A percentile compares a stretch with the other conserved stretches of the same genome.
Evolutionary conservation across 176 grass and related monocot genomes (phyloP).

Genomic region (Carex kokanica): DNA sequence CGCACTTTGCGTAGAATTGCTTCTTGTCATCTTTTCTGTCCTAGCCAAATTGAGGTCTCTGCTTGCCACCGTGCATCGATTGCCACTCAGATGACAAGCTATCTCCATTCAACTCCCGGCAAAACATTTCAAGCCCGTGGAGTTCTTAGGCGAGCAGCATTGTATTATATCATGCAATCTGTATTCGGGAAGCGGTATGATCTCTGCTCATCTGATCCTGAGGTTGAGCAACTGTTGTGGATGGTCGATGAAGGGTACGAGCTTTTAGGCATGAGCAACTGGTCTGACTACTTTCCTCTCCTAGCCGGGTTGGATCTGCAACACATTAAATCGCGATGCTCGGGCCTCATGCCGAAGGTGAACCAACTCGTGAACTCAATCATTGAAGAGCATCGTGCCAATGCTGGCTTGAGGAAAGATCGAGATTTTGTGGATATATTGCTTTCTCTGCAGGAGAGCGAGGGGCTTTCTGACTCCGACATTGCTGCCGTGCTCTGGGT

Average conservation of each 20-base stretch:
- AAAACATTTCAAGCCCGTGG: slow-evolving; percentile 39
- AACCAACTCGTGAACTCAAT: slow-evolving; percentile 58
- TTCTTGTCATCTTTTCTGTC: slow-evolving; percentile 59
- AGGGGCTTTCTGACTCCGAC: slow-evolving; percentile 59
- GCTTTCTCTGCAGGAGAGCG: slow-evolving; percentile 57
- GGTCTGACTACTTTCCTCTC: slow-evolving; percentile 76
- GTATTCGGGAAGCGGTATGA: slow-evolving; percentile 75
- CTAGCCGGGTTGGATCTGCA: slow-evolving; percentile 62
- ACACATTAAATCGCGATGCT: slow-evolving; percentile 49
- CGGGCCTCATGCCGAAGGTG: slow-evolving; percentile 64
- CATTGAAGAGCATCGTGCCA: slow-evolving; percentile 50
- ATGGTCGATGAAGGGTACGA: slow-evolving; percentile 87
- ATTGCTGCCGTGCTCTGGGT: slow-evolving; percentile 80
- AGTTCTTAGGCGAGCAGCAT: slow-evolving; percentile 57
- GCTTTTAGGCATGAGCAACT: slow-evolving; percentile 69
- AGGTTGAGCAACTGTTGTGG: slow-evolving; percentile 49
- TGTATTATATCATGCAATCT: slow-evolving; percentile 82
- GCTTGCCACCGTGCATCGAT: slow-evolving; percentile 50
- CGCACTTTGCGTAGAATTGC: slow-evolving; percentile 53
- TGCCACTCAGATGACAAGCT: slow-evolving; percentile 31
- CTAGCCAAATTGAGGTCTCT: slow-evolving; percentile 58
- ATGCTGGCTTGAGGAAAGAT: slow-evolving; percentile 7
- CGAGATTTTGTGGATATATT: slow-evolving; percentile 68
- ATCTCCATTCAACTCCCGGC: slow-evolving; percentile 14
- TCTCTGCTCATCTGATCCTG: slow-evolving; percentile 31